Conservation (phyloP, 768 basidiomycete genomes). For the Naganishia friedmannii region DNA sequence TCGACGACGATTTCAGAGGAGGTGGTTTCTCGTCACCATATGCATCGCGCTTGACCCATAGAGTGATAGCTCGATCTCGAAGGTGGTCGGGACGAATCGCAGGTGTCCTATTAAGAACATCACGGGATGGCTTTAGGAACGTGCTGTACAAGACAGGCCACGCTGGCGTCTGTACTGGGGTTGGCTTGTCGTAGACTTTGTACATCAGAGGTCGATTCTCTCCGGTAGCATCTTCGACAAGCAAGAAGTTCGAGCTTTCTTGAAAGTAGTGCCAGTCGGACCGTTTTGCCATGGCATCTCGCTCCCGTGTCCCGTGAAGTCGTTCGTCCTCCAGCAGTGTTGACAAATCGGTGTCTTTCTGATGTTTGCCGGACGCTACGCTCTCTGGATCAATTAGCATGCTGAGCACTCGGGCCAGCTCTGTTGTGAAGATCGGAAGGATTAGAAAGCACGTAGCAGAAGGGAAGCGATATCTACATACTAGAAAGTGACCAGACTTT, state of each 20-base stretch:
- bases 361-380: slow-evolving; percentile 36
- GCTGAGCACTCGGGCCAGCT: slow-evolving; percentile 51
- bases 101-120: neutral
- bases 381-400: slow-evolving; percentile 37
- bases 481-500: slow-evolving; percentile 78
- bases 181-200: slow-evolving; percentile 71
- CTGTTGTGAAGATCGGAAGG: slow-evolving; percentile 36
- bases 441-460: neutral
- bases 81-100: slow-evolving; percentile 36
- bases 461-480: slow-evolving; percentile 34
- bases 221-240: slow-evolving; percentile 84
- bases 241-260: slow-evolving; percentile 69
- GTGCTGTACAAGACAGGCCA: slow-evolving; percentile 75
- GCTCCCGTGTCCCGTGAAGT: slow-evolving; percentile 80
- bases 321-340: slow-evolving; percentile 69
- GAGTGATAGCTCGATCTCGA: slow-evolving; percentile 43
- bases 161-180: slow-evolving; percentile 42
- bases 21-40: slow-evolving; percentile 17
- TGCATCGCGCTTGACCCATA: slow-evolving; percentile 38
- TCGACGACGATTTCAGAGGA: slow-evolving; percentile 7
- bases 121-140: slow-evolving; percentile 35
- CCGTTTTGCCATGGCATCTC: slow-evolving; percentile 82
- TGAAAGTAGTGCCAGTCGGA: slow-evolving; percentile 85
- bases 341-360: slow-evolving; percentile 47
- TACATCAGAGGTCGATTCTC: slow-evolving; percentile 79